Evolutionary conservation across 176 grass and related monocot genomes (phyloP).

Genomic region (Melocanna baccifera): DNA sequence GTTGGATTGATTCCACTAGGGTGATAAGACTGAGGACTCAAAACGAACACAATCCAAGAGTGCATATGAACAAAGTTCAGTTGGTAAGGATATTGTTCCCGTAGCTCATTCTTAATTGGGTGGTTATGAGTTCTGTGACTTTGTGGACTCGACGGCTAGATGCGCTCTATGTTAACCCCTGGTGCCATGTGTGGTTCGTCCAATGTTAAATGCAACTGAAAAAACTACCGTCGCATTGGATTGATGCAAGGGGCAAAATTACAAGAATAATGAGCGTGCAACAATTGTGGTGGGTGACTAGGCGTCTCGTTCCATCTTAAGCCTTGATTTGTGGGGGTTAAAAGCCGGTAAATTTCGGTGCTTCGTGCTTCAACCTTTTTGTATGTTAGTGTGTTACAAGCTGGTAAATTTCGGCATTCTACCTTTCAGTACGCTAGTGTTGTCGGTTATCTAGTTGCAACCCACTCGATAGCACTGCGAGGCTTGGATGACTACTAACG

Average conservation of each 20-base stretch:
- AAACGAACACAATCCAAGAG: neutral
- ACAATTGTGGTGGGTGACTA: constrained; percentile 33
- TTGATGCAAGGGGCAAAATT: neutral
- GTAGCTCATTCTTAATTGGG: neutral
- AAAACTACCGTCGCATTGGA: neutral
- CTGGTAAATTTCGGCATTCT: neutral
- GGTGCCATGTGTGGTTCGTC: neutral
- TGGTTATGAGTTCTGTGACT: neutral
- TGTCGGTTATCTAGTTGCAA: constrained; percentile 31
- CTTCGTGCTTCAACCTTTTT: neutral
- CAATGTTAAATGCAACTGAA: neutral
- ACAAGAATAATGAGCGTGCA: neutral
- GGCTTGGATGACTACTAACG: neutral
- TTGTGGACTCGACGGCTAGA: neutral
- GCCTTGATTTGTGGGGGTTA: neutral
- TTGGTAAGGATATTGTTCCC: neutral
- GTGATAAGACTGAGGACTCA: neutral
- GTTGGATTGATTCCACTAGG: neutral
- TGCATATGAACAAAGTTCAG: neutral
- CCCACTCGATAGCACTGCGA: constrained; percentile 4
- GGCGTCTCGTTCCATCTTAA: constrained; percentile 1
- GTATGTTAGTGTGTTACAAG: neutral
- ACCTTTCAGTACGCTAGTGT: neutral
- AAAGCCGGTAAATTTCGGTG: constrained; percentile 26
- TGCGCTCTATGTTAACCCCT: neutral